A percentile compares a stretch with the other conserved stretches of the same genome.
Conservation (phyloP, 345 rosid species). For the sweet orange (Citrus sinensis) region DNA sequence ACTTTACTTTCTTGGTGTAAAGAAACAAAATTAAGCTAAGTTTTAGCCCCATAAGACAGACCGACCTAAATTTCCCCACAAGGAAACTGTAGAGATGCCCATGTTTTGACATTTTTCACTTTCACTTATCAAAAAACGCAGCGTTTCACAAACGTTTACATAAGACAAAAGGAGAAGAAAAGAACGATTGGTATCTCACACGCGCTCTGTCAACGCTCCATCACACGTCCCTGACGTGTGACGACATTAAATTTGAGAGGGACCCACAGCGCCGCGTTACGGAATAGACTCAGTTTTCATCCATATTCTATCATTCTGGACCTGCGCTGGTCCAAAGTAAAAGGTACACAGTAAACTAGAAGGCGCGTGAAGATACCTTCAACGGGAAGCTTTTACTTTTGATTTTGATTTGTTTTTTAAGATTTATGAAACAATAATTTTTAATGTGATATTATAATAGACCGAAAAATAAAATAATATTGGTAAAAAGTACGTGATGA, state of each 20-base stretch:
- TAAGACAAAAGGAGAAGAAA: not conserved
- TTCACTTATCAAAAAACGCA: not conserved
- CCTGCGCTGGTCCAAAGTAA: not conserved
- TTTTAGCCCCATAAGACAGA: not conserved
- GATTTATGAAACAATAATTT: too few species aligned
- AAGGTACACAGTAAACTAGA: not conserved
- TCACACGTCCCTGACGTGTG: not conserved
- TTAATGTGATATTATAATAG: too few species aligned
- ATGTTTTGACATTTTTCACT: not conserved
- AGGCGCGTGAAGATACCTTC: conserved; percentile 7
- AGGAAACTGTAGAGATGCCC: not conserved
- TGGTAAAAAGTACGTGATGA: not conserved
- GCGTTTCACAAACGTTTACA: not conserved
- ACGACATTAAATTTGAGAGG: not conserved
- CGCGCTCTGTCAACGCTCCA: conserved; percentile 6
- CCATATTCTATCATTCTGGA: not conserved
- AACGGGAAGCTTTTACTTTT: not conserved
- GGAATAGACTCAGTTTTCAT: not conserved
- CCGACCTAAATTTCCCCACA: too few species aligned
- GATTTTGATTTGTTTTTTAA: too few species aligned
- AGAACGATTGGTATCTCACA: not conserved
- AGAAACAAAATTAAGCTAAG: not conserved
- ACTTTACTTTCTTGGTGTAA: not conserved
- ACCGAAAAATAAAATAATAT: not conserved
- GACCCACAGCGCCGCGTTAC: not conserved